phyloP scores from a whole-genome alignment of 495 filamentous ascomycete species.

The Astrocystis sublimbata region DNA sequence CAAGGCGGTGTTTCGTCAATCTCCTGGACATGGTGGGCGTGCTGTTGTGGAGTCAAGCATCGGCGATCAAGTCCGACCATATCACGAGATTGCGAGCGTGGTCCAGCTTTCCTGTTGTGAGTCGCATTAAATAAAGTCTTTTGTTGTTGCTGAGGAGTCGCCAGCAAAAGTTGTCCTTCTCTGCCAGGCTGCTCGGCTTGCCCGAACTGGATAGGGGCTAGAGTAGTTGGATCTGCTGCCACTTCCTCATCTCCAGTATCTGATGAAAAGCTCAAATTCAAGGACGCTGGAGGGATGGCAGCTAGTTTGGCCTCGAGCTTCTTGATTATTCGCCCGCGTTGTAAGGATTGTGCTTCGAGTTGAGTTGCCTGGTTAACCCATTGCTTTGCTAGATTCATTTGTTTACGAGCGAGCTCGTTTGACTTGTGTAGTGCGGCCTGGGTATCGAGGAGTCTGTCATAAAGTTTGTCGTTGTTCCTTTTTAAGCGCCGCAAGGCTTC shows the following conservation, averaged over 20 bases:
- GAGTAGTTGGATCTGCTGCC: neutral
- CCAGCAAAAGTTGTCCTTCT: neutral
- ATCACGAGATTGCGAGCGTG: neutral
- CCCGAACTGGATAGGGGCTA: neutral
- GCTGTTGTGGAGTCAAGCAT: neutral
- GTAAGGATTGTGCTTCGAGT: conserved; percentile 22
- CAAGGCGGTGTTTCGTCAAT: conserved; percentile 13
- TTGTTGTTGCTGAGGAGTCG: neutral
- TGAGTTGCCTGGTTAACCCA: conserved; percentile 30
- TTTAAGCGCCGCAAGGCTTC: too few relatives aligned
- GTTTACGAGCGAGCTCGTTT: conserved; percentile 27
- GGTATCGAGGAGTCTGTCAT: conserved; percentile 27
- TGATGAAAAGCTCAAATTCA: conserved; percentile 21
- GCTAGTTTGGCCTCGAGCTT: conserved; percentile 28
- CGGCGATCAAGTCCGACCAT: neutral
- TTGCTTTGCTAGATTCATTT: conserved; percentile 18
- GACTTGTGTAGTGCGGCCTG: conserved; percentile 40
- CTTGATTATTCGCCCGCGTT: conserved; percentile 31
- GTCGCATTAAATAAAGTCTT: neutral
- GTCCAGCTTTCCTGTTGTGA: neutral
- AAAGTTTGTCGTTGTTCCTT: conserved; percentile 26
- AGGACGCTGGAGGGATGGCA: conserved; percentile 10
- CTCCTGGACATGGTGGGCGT: neutral
- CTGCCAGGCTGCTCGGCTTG: neutral
- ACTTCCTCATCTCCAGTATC: conserved; percentile 7